Percentiles rank a stretch among this genome's conserved stretches.
phyloP scores from a whole-genome alignment of 2,329 filamentous ascomycete species.

The Cercospora janseana region DNA sequence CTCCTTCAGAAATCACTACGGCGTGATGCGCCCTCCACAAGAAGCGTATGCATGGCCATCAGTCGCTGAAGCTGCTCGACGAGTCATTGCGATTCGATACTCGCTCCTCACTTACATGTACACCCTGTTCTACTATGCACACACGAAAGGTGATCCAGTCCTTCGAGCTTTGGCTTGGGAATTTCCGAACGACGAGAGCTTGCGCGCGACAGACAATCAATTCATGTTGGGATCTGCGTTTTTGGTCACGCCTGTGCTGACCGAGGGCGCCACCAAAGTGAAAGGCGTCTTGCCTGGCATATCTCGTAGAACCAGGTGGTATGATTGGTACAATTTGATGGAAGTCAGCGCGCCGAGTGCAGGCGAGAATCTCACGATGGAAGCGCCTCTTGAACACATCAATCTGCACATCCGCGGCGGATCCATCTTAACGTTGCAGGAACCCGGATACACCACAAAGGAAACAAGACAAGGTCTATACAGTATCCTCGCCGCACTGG shows the following conservation, averaged over 20 bases:
- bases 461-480: conserved; percentile 20
- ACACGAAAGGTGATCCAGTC: conserved; percentile 63
- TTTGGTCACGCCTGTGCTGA: conserved; percentile 65
- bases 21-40: conserved; percentile 43
- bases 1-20: conserved; percentile 11
- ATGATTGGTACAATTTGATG: conserved; percentile 70
- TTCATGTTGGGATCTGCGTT: conserved; percentile 66
- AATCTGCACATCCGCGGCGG: conserved; percentile 31
- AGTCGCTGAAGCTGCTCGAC: conserved; percentile 60
- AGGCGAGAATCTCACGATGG: conserved; percentile 37
- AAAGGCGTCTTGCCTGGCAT: conserved; percentile 68
- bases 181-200: conserved; percentile 65
- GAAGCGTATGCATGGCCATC: conserved; percentile 67
- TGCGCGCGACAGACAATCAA: conserved; percentile 63
- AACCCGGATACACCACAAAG: conserved; percentile 24
- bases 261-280: conserved; percentile 58
- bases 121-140: conserved; percentile 66
- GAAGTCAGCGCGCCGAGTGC: conserved; percentile 47
- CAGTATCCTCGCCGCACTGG: conserved; percentile 20
- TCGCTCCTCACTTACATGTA: conserved; percentile 70
- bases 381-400: conserved; percentile 31
- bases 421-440: conserved; percentile 27
- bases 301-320: conserved; percentile 60
- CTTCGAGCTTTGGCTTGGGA: conserved; percentile 71
- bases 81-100: conserved; percentile 67